Evolutionary conservation across 192 early-diverging fungal species (phyloP), one percentile per base, ranked within the genome.

Genomic region (Ramicandelaber brevisporus): DNA sequence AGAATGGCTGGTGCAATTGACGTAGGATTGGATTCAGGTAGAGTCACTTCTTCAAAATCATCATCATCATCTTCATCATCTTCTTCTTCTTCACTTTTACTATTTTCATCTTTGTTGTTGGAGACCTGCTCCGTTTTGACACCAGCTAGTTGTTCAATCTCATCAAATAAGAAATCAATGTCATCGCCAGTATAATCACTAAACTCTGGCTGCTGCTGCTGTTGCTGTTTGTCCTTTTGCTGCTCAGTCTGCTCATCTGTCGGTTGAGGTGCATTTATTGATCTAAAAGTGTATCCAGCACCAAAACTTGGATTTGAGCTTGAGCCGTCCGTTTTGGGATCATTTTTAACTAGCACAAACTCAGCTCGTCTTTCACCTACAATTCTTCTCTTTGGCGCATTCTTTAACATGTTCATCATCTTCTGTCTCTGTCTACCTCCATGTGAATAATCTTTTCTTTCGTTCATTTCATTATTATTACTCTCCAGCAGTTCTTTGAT

Each of bases 301-400:
- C n/a, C n/a, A n/a, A n/a, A n/a, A n/a, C n/a, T n/a, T n/a, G n/a
- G n/a, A n/a, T n/a, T n/a, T n/a, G n/a, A n/a, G n/a, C n/a, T n/a
- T n/a, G n/a, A 89, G 0, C 78, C 84, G 1, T 55, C 63, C 1
- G 30, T 46, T 6, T 53, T 38, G 15, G 76, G 61, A 19, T 81
- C 73, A 27, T 83, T 82, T 37, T 87, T 86, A 11, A 86, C 54
- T 23, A 98, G 39, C 15, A 90, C 46, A 35, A 79, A 98, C 38
- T 81, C 68, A 22, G 65, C 55, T 21, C 65, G 68, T 11, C 85
- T 46, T 46, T 92, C 83, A 12, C 66, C 65, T 4, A 79, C 83
- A 26, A 97, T 61, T 8, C 85, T 25, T 25, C 24, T 11, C 24
- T 9, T 9, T 25, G 8, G 8, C 24, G 8, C 8, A 25, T 25